Evolutionary conservation across 2,329 filamentous ascomycete genomes (phyloP).

Genomic region (Botrytis byssoidea): DNA sequence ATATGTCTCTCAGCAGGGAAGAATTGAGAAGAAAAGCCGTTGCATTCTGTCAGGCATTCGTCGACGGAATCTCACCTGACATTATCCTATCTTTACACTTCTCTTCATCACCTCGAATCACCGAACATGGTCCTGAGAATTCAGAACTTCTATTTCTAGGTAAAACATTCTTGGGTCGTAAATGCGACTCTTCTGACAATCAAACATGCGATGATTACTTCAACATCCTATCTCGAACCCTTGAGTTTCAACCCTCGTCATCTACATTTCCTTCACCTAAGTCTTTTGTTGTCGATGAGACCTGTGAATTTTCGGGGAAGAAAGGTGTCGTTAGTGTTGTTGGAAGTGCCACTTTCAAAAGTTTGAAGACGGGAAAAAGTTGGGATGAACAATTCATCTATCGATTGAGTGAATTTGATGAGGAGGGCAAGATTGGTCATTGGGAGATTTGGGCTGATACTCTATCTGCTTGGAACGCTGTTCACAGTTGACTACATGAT

Average conservation of each 20-base stretch:
- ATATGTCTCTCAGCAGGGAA: background rate
- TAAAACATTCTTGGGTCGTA: constrained; percentile 38
- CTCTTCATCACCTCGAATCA: constrained; percentile 35
- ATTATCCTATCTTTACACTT: constrained; percentile 19
- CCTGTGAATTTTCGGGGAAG: constrained; percentile 18
- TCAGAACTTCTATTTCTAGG: constrained; percentile 43
- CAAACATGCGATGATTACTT: constrained; percentile 44
- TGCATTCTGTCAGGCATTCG: constrained; percentile 20
- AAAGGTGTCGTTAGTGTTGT: constrained; percentile 41
- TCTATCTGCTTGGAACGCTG: constrained; percentile 44
- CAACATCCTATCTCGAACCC: constrained; percentile 38
- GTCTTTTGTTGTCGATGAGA: constrained; percentile 40
- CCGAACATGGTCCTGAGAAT: constrained; percentile 43
- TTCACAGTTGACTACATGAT: constrained; percentile 25
- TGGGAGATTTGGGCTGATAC: constrained; percentile 48
- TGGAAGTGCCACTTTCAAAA: constrained; percentile 40
- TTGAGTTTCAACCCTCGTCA: constrained; percentile 19
- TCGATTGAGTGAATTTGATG: constrained; percentile 43
- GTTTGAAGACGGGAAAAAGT: constrained; percentile 42
- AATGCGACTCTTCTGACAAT: background rate
- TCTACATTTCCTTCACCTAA: constrained; percentile 15
- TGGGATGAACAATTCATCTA: constrained; percentile 46
- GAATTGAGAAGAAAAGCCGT: background rate
- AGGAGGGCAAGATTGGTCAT: constrained; percentile 42
- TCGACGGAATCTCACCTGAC: background rate